Evolutionary conservation across 108 stramenopile genomes (phyloP).

Genomic region (Pseudonitzschia delicatissima): DNA sequence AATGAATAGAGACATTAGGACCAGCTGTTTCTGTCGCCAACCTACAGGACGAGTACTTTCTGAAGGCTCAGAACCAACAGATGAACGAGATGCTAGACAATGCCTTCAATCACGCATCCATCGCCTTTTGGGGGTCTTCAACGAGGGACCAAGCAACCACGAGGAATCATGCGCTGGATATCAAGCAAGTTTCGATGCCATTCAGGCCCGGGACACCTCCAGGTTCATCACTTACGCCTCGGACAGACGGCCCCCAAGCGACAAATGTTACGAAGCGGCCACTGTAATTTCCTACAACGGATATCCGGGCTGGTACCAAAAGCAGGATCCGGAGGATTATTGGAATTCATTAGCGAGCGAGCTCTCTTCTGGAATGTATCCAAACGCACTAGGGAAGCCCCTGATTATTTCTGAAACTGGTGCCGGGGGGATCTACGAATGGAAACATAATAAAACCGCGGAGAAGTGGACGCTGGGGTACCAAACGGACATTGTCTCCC

Average conservation of each 20-base stretch:
- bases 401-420: slow-evolving; percentile 46
- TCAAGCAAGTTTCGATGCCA: slow-evolving; percentile 17
- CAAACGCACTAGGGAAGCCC: slow-evolving; percentile 22
- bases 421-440: slow-evolving; percentile 46
- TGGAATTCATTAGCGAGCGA: slow-evolving; percentile 32
- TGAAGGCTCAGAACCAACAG: slow-evolving; percentile 30
- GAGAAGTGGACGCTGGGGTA: slow-evolving; percentile 35
- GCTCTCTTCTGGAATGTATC: not conserved
- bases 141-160: slow-evolving; percentile 37
- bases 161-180: slow-evolving; percentile 31
- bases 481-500: slow-evolving; percentile 20
- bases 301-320: slow-evolving; percentile 44
- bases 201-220: slow-evolving; percentile 22
- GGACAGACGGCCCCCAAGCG: slow-evolving; percentile 13
- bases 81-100: slow-evolving; percentile 44
- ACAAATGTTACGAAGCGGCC: slow-evolving; percentile 26
- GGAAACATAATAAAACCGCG: slow-evolving; percentile 30
- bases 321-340: slow-evolving; percentile 8
- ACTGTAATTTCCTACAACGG: slow-evolving; percentile 31
- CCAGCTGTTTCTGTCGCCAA: slow-evolving; percentile 24
- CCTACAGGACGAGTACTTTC: slow-evolving; percentile 27
- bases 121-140: slow-evolving; percentile 42
- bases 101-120: slow-evolving; percentile 46
- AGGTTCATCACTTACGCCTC: slow-evolving; percentile 41
- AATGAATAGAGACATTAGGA: slow-evolving; percentile 42